Conservation (phyloP, 164 flowering plant species). For the Tinospora cordifolia region DNA sequence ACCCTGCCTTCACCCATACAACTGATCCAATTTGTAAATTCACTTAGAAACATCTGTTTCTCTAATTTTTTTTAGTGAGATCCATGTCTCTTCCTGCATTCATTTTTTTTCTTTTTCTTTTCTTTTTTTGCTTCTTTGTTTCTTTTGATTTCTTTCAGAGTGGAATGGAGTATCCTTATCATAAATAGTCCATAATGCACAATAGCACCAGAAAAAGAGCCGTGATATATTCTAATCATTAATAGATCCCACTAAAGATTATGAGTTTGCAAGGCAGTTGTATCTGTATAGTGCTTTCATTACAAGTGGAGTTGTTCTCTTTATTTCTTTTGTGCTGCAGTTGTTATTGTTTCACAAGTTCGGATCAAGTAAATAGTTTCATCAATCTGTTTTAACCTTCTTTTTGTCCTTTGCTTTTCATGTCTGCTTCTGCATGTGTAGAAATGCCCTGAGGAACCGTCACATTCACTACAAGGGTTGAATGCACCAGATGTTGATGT, state of each 20-base stretch:
- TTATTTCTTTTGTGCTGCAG: background rate
- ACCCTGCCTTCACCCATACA: too few species aligned
- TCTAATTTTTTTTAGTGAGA: background rate
- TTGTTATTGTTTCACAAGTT: background rate
- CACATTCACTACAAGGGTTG: conserved; percentile 17
- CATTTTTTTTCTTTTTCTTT: background rate
- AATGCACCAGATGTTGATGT: conserved; percentile 22
- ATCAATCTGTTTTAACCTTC: background rate
- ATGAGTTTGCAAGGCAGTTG: background rate
- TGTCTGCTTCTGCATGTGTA: conserved; percentile 19
- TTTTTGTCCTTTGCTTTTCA: background rate
- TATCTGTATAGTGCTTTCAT: background rate
- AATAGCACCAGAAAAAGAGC: background rate
- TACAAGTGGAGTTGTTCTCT: background rate
- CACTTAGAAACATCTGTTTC: background rate
- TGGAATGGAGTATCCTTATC: background rate
- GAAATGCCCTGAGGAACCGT: conserved; percentile 27
- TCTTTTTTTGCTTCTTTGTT: background rate
- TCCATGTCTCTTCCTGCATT: background rate
- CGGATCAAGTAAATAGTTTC: background rate
- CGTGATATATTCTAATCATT: background rate
- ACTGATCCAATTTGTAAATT: too few species aligned
- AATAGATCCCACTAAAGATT: background rate
- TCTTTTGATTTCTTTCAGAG: background rate
- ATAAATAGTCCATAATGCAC: background rate